phyloP scores from a whole-genome alignment of 1,139 yeast species.

The Geotrichum citri-aurantii region DNA sequence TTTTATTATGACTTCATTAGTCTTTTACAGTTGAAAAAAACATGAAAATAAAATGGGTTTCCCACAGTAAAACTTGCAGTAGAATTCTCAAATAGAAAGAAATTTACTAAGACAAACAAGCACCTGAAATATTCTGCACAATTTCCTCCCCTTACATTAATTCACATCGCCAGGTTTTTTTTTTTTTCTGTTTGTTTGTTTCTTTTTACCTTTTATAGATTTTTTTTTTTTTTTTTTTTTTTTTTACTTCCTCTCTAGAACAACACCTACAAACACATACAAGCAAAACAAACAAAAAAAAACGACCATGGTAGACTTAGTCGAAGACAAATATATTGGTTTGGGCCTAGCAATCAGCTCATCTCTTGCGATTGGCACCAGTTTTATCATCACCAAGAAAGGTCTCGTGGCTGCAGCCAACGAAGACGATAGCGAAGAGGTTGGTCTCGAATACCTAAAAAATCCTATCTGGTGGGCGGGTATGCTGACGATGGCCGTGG shows the following conservation, averaged over 20 bases:
- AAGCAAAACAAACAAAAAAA: too few species aligned
- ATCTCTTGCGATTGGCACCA: conserved; percentile 84
- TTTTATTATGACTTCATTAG: background rate
- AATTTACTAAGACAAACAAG: background rate
- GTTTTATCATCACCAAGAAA: conserved; percentile 83
- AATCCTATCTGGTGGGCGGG: conserved; percentile 98
- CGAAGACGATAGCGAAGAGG: conserved; percentile 59
- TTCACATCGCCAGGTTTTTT: background rate
- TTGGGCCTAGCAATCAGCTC: conserved; percentile 83
- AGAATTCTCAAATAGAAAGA: background rate
- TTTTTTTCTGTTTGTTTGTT: background rate
- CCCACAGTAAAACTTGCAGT: background rate
- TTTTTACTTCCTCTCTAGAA: background rate
- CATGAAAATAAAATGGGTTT: background rate
- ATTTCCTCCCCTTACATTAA: background rate
- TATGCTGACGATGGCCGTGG: conserved; percentile 83
- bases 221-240: background rate
- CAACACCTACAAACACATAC: background rate
- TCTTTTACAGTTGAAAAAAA: background rate
- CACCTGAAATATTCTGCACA: background rate
- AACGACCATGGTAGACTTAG: conserved; percentile 7
- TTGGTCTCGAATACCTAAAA: conserved; percentile 66
- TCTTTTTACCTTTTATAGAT: too few species aligned
- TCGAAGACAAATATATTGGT: conserved; percentile 82
- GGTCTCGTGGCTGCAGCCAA: conserved; percentile 62